Evolutionary conservation across 306 rosid species (phyloP), one percentile per base, ranked within the genome.

Genomic region (Corylus heterophylla): DNA sequence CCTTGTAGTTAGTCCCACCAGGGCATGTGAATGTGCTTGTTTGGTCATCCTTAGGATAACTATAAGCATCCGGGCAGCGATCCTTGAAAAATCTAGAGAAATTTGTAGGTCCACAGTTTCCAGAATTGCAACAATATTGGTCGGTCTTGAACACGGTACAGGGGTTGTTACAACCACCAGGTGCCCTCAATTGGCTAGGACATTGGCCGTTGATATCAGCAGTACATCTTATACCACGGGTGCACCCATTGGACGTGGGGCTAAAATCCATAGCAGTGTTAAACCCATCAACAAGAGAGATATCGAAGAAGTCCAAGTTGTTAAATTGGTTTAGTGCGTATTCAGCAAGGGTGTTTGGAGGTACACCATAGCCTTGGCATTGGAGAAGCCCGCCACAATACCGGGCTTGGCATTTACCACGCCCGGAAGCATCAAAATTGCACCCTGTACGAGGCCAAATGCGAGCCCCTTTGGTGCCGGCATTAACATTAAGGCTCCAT

Each of bases 381-480:
- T 45, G 61, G 0, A 89, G 85, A 4, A 76, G 74, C 0, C 90
- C 89, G 0, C 84, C 83, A 10, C 94, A 93, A 48, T 91, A 96
- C 0, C 96, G 94, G 0, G 97, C 89, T 13, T 68, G 39, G 49
- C 97, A 93, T 1, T 4, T 42, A 29, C 48, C 73, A 3, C 29
- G 51, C 0, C 47, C 48, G 1, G 49, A 42, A 25, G 63, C 70
- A 49, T 90, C 89, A 13, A 90, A 90, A 59, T 76, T 86, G 88
- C 97, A 90, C n/a, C 81, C 80, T 45, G 97, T 93, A 39, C 96
- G 87, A 2, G 89, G 91, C 97, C 97, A 93, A 1, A 93, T 87
- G 71, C 97, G 90, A 45, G 79, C 90, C 3, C 27, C 56, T 1
- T 0, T 44, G 0, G 89, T 76, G 64, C 94, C 97, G 0, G 78